A percentile compares a stretch with the other conserved stretches of the same genome.
Conservation (phyloP, 352 stramenopile genomes). For the Pythium myriotylum region DNA sequence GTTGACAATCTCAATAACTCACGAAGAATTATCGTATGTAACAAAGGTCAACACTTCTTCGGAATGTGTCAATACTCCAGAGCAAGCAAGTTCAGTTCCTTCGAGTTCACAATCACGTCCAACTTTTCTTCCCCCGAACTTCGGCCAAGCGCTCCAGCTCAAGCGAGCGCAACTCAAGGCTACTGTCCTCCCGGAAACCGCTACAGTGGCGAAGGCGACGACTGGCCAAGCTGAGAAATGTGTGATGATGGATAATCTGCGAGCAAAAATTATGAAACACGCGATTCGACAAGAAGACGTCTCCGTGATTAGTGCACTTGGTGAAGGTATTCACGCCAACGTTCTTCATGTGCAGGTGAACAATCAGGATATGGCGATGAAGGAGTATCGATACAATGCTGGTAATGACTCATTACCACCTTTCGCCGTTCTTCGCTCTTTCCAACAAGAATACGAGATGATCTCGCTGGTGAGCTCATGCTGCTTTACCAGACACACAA, state of each 20-base stretch:
- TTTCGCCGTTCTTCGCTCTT: conserved; percentile 17
- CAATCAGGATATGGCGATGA: conserved; percentile 22
- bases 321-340: conserved; percentile 24
- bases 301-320: conserved; percentile 2
- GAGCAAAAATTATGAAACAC: background rate
- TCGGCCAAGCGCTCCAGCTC: conserved; percentile 23
- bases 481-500: background rate
- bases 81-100: background rate
- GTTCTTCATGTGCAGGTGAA: conserved; percentile 17
- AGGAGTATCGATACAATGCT: conserved; percentile 26
- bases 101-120: background rate
- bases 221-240: conserved; percentile 6
- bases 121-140: conserved; percentile 13
- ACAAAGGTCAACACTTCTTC: background rate
- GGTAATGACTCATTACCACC: conserved; percentile 1
- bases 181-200: conserved; percentile 11
- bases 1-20: conserved; percentile 4
- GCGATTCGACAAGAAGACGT: background rate
- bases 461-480: conserved; percentile 1
- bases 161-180: conserved; percentile 28
- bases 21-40: background rate
- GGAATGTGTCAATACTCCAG: background rate
- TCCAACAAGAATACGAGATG: conserved; percentile 25
- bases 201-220: background rate
- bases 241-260: conserved; percentile 5